Evolutionary conservation across 768 basidiomycete species (phyloP).

Genomic region (Termitomyces sp.): DNA sequence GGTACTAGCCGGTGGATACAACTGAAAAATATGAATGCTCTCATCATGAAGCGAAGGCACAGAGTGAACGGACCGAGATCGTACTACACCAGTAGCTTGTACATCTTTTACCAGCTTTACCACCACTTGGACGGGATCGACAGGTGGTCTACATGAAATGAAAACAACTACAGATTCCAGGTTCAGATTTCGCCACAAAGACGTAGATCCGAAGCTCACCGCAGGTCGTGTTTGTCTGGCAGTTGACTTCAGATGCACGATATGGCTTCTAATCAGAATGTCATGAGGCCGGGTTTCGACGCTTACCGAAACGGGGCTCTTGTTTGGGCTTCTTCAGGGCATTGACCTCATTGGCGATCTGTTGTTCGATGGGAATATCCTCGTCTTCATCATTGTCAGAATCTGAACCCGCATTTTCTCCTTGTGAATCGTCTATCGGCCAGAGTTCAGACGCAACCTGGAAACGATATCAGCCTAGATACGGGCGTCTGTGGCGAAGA

Average conservation of each 20-base stretch:
- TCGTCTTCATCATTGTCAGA: slow-evolving; percentile 32
- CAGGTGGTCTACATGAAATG: slow-evolving; percentile 74
- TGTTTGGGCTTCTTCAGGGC: slow-evolving; percentile 63
- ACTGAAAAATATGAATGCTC: slow-evolving; percentile 29
- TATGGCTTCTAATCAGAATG: background rate
- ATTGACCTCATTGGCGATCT: slow-evolving; percentile 69
- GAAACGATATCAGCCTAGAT: slow-evolving; percentile 13
- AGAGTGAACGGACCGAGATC: slow-evolving; percentile 49
- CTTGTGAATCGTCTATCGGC: slow-evolving; percentile 40
- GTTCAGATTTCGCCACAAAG: background rate
- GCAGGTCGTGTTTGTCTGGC: slow-evolving; percentile 77
- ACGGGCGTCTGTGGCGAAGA: background rate
- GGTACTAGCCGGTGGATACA: slow-evolving; percentile 71
- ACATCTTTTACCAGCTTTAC: slow-evolving; percentile 61
- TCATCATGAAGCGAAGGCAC: background rate
- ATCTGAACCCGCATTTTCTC: slow-evolving; percentile 24
- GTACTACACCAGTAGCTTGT: slow-evolving; percentile 55
- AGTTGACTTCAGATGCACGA: slow-evolving; percentile 49
- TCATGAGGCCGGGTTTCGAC: background rate
- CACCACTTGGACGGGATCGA: slow-evolving; percentile 73
- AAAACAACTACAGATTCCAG: slow-evolving; percentile 59
- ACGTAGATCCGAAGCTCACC: slow-evolving; percentile 37
- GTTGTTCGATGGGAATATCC: slow-evolving; percentile 58
- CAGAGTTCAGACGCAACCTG: slow-evolving; percentile 73
- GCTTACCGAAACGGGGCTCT: slow-evolving; percentile 62